These are phyloP conservation scores for Peniophora sp. DNA, from an alignment of 1,284 basidiomycete genomes.

Conservation along the genomic window DNA sequence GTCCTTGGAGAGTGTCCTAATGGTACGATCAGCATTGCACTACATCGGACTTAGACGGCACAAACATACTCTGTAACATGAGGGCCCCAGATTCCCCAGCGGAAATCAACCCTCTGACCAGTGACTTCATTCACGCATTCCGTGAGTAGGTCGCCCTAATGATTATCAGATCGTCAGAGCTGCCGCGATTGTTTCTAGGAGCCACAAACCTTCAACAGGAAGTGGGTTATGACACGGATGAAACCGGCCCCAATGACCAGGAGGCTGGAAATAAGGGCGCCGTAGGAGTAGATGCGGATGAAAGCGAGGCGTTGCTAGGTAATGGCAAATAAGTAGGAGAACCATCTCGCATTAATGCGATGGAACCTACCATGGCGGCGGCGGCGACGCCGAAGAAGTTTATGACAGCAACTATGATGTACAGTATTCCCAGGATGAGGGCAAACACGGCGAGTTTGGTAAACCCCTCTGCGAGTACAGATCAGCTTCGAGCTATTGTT, in stretches of 20 bases:
- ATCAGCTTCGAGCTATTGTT: too few relatives aligned
- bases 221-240: slow-evolving; percentile 56
- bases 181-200: background rate
- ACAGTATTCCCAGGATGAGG: slow-evolving; percentile 53
- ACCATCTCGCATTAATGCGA: background rate
- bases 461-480: slow-evolving; percentile 25
- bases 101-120: slow-evolving; percentile 11
- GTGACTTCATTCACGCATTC: slow-evolving; percentile 15
- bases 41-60: too few relatives aligned
- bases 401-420: slow-evolving; percentile 41
- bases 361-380: slow-evolving; percentile 41
- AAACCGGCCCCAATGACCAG: slow-evolving; percentile 47
- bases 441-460: slow-evolving; percentile 48
- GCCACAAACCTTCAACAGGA: slow-evolving; percentile 50
- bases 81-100: slow-evolving; percentile 17
- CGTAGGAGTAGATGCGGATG: slow-evolving; percentile 47
- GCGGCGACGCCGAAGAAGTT: slow-evolving; percentile 53
- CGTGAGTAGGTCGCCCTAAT: slow-evolving; percentile 41
- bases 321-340: background rate
- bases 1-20: slow-evolving; percentile 18
- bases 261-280: slow-evolving; percentile 43
- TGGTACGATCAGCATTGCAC: too few relatives aligned
- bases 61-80: slow-evolving; percentile 14
- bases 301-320: slow-evolving; percentile 51
- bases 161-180: background rate